Conservation (phyloP, 2,329 filamentous ascomycete species). For the Conoideocrella luteorostrata region DNA sequence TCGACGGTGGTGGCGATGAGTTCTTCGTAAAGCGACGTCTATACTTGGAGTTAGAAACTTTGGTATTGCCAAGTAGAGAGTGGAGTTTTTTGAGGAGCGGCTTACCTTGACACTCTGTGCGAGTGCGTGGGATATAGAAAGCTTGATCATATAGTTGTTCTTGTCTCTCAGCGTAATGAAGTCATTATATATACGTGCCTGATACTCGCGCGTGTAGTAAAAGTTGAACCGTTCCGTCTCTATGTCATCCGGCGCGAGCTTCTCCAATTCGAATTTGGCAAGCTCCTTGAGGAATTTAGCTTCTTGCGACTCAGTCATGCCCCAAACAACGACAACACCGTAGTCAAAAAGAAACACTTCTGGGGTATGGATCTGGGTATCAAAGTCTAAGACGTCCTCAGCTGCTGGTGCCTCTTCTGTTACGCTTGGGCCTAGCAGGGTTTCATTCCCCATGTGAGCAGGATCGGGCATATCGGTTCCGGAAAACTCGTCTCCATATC, state of each 20-base stretch:
- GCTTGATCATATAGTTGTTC: constrained; percentile 95
- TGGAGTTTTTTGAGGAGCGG: constrained; percentile 2
- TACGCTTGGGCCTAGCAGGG: constrained; percentile 26
- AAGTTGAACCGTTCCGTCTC: constrained; percentile 99
- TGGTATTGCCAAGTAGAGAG: background rate
- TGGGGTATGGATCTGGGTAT: constrained; percentile 82
- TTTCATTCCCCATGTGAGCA: constrained; percentile 22
- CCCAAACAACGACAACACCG: constrained; percentile 96
- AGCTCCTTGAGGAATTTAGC: constrained; percentile 89
- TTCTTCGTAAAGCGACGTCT: constrained; percentile 94
- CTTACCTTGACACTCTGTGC: constrained; percentile 87
- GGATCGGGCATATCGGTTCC: constrained; percentile 20
- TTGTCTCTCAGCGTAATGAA: constrained; percentile 95
- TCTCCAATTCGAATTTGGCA: constrained; percentile 87
- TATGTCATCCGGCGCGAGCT: constrained; percentile 78
- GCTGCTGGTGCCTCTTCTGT: constrained; percentile 32
- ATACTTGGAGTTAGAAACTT: constrained; percentile 14
- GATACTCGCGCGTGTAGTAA: constrained; percentile 97
- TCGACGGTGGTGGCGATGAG: constrained; percentile 91
- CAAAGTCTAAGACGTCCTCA: constrained; percentile 61
- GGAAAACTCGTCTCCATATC: constrained; percentile 22
- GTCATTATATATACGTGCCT: constrained; percentile 98
- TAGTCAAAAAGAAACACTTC: constrained; percentile 97
- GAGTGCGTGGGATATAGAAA: constrained; percentile 91
- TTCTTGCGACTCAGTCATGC: constrained; percentile 88